phyloP scores from a whole-genome alignment of 2,329 filamentous ascomycete genomes.

The Diaporthe amygdali region DNA sequence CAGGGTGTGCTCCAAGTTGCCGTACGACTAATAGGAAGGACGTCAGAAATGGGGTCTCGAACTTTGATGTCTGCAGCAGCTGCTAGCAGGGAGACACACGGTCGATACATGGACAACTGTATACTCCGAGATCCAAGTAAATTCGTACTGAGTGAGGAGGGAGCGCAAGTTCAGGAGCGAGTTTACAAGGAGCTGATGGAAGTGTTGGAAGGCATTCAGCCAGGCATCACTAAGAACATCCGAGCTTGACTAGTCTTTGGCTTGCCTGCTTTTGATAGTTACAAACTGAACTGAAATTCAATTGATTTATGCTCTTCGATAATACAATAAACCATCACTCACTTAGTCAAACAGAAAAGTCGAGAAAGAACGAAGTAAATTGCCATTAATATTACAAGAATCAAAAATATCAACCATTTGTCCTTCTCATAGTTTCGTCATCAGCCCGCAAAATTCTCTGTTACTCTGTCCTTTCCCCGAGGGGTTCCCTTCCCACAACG shows the following conservation, averaged over 20 bases:
- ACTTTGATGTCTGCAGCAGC: constrained; percentile 43
- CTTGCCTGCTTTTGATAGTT: background rate
- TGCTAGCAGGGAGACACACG: constrained; percentile 44
- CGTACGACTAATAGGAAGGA: constrained; percentile 36
- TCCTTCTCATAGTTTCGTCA: background rate
- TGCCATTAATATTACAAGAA: constrained; percentile 12
- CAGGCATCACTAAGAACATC: constrained; percentile 41
- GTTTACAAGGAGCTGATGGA: constrained; percentile 49
- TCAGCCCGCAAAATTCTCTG: too few relatives aligned
- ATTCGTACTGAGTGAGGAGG: constrained; percentile 43
- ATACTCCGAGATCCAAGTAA: constrained; percentile 32
- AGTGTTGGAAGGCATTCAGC: constrained; percentile 48
- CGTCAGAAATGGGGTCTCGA: constrained; percentile 45
- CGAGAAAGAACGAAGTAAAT: background rate
- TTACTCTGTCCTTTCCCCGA: too few relatives aligned
- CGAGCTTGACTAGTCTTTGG: constrained; percentile 21
- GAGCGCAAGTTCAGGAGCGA: constrained; percentile 38
- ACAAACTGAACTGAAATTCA: too few relatives aligned
- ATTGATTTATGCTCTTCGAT: background rate
- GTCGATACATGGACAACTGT: constrained; percentile 46
- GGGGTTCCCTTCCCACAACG: too few relatives aligned
- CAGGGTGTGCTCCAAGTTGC: background rate
- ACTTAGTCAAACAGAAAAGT: background rate
- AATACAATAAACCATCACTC: too few relatives aligned
- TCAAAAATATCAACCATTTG: background rate